Evolutionary conservation across 2,329 filamentous ascomycete genomes (phyloP), one percentile per base, ranked within the genome.

Genomic region (Talaromyces amestolkiae): DNA sequence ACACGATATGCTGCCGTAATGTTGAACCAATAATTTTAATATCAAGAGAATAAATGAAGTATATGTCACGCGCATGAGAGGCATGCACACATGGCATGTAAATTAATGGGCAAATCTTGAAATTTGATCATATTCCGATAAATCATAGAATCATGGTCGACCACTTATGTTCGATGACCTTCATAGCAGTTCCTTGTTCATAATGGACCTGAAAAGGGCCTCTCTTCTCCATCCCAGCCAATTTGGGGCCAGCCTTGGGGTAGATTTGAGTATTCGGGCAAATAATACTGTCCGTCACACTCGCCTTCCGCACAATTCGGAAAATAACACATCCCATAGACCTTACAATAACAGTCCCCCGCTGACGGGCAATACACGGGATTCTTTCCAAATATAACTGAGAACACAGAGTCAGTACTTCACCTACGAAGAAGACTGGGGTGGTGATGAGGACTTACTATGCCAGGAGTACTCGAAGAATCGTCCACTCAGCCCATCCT

Each of bases 401-500:
- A 27, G 6, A 35, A n/a, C 8, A 13, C 37, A 17, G 53, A 1
- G n/a, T 58, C 8, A 56, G 61, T 27, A 24, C 7, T 33, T 15
- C 9, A n/a, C 17, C 17, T 1, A 11, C 17, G 43, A 43, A 3
- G 19, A 19, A 27, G 22, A 33, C 8, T 31, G 8, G 6, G 47
- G 15, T 37, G 15, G 5, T 1, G 15, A 33, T 15, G 51, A 19
- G 13, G n/a, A 27, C 64, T 66, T 53, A 66, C 64, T 66, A 41
- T 85, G 82, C 84, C 84, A 86, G 0, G 83, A 71, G 70, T 85
- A 85, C 69, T 86, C 84, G 73, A 82, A 85, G 27, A 85, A 75
- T 7, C 83, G 74, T 2, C 83, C 83, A 31, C 79, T 80, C 3
- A 85, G 65, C 53, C 76, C 76, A 69, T 85, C 82, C 4, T 72